Evolutionary conservation across 2,329 filamentous ascomycete species (phyloP).

Genomic region (Aspergillus quadrilineatus): DNA sequence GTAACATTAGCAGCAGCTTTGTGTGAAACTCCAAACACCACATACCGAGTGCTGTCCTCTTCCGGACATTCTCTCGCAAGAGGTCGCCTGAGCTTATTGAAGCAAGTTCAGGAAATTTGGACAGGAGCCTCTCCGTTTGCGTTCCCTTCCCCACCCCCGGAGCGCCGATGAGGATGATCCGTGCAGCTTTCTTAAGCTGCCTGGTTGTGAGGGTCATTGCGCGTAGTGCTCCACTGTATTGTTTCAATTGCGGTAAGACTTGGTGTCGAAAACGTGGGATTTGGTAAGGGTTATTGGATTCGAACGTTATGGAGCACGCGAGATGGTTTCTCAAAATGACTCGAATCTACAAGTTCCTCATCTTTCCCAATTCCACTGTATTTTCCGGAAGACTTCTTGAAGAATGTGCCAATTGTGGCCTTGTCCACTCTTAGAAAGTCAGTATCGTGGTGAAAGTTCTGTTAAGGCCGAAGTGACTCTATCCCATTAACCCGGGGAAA

Average conservation of each 20-base stretch:
- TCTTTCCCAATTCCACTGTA: background rate
- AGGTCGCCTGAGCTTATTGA: constrained; percentile 94
- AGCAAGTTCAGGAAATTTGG: constrained; percentile 82
- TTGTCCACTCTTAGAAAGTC: background rate
- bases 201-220: constrained; percentile 38
- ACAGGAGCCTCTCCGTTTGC: constrained; percentile 83
- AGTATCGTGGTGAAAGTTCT: background rate
- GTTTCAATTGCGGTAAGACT: background rate
- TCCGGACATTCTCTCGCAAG: constrained; percentile 87
- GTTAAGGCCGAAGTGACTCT: constrained; percentile 11
- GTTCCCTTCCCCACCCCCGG: constrained; percentile 98
- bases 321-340: background rate
- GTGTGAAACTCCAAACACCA: background rate
- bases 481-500: constrained; percentile 22
- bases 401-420: background rate
- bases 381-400: background rate
- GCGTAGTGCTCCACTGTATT: background rate
- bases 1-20: background rate
- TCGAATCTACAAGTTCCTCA: constrained; percentile 15
- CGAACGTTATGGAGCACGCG: background rate
- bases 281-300: background rate
- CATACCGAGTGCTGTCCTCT: constrained; percentile 78
- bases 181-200: constrained; percentile 74
- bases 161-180: constrained; percentile 90
- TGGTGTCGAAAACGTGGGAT: background rate